Percentiles rank a stretch among this genome's conserved stretches.
Evolutionary conservation across 306 rosid genomes (phyloP).

Genomic region (Mimosa bimucronata): DNA sequence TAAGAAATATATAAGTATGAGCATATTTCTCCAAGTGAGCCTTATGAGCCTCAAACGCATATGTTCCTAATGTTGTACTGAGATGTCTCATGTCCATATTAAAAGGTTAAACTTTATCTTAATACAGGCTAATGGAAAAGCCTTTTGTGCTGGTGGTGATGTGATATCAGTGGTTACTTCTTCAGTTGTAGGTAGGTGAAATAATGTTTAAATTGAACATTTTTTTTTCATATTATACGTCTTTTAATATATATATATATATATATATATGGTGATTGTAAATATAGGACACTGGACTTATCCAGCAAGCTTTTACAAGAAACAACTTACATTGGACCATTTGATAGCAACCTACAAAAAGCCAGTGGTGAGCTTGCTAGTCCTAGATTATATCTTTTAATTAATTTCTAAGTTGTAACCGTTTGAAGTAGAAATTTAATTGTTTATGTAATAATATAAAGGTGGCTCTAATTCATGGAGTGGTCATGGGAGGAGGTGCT

Average conservation of each 20-base stretch:
- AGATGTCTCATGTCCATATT: background rate
- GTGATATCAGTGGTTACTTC: background rate
- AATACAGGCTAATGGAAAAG: background rate
- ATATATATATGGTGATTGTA: background rate
- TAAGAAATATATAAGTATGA: background rate
- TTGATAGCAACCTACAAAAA: conserved; percentile 37
- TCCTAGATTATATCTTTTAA: background rate
- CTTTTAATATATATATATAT: too few species aligned
- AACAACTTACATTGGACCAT: conserved; percentile 17
- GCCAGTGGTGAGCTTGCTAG: conserved; percentile 31
- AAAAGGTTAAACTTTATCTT: too few species aligned
- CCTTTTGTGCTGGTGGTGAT: conserved; percentile 1
- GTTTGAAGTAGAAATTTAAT: background rate
- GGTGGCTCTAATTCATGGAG: conserved; percentile 39
- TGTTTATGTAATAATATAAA: background rate
- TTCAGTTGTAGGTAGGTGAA: background rate
- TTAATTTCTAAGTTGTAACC: background rate
- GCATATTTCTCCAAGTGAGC: background rate
- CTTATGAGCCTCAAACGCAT: too few species aligned
- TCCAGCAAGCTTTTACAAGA: conserved; percentile 28
- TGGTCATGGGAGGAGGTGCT: conserved; percentile 42
- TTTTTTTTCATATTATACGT: background rate
- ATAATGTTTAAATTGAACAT: background rate
- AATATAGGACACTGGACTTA: conserved; percentile 43
- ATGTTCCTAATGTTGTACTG: too few species aligned